Conservation (phyloP, 1,284 basidiomycete genomes). For the Clitocybe nebularis region DNA sequence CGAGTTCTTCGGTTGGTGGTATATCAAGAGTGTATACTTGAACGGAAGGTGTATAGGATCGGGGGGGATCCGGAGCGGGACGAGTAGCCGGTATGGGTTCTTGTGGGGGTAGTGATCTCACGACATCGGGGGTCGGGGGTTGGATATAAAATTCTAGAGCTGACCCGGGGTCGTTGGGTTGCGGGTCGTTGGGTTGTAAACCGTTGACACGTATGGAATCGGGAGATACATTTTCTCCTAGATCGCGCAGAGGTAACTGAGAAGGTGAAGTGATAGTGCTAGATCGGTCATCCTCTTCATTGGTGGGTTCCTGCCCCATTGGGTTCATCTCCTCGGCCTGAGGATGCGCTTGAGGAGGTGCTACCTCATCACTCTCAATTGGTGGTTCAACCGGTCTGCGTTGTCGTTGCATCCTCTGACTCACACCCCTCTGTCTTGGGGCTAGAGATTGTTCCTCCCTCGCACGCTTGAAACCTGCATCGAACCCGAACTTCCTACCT, state of each 20-base stretch:
- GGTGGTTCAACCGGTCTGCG: not conserved
- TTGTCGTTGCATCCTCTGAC: not conserved
- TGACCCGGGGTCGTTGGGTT: not conserved
- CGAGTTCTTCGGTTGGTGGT: conserved; percentile 25
- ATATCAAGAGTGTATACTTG: conserved; percentile 26
- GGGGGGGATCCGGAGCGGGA: conserved; percentile 7
- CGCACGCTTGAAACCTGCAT: conserved; percentile 49
- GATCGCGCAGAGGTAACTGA: conserved; percentile 2
- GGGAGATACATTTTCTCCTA: conserved; percentile 1
- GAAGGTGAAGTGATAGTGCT: conserved; percentile 10
- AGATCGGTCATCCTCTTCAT: conserved; percentile 2
- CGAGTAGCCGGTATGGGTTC: conserved; percentile 3
- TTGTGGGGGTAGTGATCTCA: conserved; percentile 7
- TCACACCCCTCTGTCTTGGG: not conserved
- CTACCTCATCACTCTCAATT: not conserved
- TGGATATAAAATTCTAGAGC: not conserved
- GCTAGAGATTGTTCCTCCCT: conserved; percentile 28
- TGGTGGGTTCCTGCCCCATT: not conserved
- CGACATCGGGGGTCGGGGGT: conserved; percentile 4
- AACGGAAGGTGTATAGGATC: conserved; percentile 22
- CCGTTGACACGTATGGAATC: conserved; percentile 6
- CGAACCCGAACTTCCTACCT: conserved; percentile 49
- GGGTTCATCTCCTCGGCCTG: not conserved
- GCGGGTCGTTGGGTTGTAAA: not conserved
- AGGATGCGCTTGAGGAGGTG: not conserved